Base-by-base conservation (phyloP, 192 early-diverging fungal species). In the Coemansia sp. region DNA sequence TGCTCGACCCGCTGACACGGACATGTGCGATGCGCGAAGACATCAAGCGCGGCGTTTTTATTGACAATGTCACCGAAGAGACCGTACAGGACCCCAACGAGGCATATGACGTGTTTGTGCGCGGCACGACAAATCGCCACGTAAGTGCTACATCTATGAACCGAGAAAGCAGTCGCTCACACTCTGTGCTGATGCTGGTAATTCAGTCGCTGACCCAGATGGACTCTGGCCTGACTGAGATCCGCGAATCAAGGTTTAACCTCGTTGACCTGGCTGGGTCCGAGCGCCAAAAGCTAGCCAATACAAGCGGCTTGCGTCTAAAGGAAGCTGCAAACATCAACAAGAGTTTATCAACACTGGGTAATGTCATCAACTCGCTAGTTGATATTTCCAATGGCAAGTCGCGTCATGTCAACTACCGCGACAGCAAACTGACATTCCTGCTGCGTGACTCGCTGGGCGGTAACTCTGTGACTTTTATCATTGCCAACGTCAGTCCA, bases 271-370 rank as follows among this genome's bases (percentile, higher is more conserved):
- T 93, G 11, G 92, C 92, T 23, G 89, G 91, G 56, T 87, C 86
- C 21, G 88, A 90, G 69, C 85, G 88, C 31, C 87, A 88, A 52
- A 86, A 88, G 55, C 73, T 74, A 25, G 83, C 88, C 11, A 84
- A 82, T 21, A 86, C 88, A 0, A 87, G 83, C 46, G 87, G 87
- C 0, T 49, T 81, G 59, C 82, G 90, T 2, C 65, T 94, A 28
- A 87, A 89, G 54, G 93, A 94, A 55, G 93, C 91, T 4, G 84
- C 87, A 19, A 87, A 88, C 62, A 94, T 94, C 73, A 94, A 94
- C 77, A 90, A 87, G 73, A 89, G 87, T 19, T 68, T 94, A 48
- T 85, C 86, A 21, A 87, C 87, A 2, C 75, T 94, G 6, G 90
- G 90, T 11, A 89, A 89, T 26, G 93, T 94, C 57, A 93, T 94